Evolutionary conservation across 139 green algal genomes (phyloP).

Genomic region (Chlamydomonas schloesseri): DNA sequence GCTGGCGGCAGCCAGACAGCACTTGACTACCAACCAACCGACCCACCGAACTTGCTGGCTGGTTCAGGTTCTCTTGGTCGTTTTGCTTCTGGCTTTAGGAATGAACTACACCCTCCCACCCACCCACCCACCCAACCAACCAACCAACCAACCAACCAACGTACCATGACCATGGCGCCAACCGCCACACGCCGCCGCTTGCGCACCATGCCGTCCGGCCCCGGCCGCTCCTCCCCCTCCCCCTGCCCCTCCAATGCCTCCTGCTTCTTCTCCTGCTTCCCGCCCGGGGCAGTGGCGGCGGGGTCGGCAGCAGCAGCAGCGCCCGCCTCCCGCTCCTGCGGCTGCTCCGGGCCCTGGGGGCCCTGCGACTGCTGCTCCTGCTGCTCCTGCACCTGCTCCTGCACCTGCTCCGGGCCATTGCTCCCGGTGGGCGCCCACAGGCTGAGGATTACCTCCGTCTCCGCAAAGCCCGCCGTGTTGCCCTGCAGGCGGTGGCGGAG

Average conservation of each 20-base stretch:
- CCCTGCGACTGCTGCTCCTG: no score
- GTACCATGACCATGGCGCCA: conserved; percentile 2
- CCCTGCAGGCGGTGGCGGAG: not conserved
- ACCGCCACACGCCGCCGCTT: not conserved
- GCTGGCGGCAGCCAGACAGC: not conserved
- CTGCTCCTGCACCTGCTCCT: not conserved
- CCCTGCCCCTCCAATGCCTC: no score
- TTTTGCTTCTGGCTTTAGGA: no score
- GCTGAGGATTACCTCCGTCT: conserved; percentile 19
- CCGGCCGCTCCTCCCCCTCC: not conserved
- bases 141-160: no score
- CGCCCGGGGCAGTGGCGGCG: not conserved
- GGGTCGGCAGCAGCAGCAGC: no score
- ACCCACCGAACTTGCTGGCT: no score
- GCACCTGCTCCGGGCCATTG: not conserved
- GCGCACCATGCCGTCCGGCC: not conserved
- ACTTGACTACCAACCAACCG: not conserved
- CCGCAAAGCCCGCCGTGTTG: conserved; percentile 5
- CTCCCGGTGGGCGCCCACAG: not conserved
- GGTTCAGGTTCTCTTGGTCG: no score
- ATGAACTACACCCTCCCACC: no score
- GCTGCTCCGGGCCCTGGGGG: not conserved
- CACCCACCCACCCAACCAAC: not conserved
- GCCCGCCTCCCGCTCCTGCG: not conserved
- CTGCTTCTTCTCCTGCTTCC: no score